Evolutionary conservation across 78 protist species (phyloP), one percentile per base, ranked within the genome.

Genomic region (Dictyostelium firmibasis): DNA sequence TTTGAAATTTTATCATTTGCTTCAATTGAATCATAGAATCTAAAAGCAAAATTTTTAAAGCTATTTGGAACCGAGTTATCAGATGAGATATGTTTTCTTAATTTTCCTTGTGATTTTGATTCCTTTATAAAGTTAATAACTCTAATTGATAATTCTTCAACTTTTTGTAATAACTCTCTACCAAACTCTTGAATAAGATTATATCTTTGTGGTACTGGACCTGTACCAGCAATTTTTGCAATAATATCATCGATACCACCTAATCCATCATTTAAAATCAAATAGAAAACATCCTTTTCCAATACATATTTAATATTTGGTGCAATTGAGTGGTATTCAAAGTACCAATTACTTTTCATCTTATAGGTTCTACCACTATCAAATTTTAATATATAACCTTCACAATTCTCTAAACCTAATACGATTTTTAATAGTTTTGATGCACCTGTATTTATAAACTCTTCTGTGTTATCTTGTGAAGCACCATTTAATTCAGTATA

Each of bases 211-310:
- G 75, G 41, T 14, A 81, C 47, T 2, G 75, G 81, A 18, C 94
- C 86, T 35, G 35, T 6, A 10, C 38, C 13, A 2, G 94, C 31
- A 5, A 89, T 11, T 60, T 57, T 67, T 7, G 87, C 87, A 3
- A 89, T 69, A 1, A 77, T 50, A 44, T 89, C 94, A 81, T 89
- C 94, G 38, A 89, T 29, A 14, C 41, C 36, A 18, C 82, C 82
- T n/a, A 89, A 27, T 6, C 50, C 36, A 18, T 57, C 82, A 27
- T 31, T 43, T 14, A 89, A 78, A 50, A 89, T 70, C 3, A 89
- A 25, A 18, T 10, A 9, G 86, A 85, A 89, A 44, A 89, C 77
- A 70, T 89, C 94, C 33, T 89, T 89, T 70, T 89, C 94, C 3
- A 38, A 44, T 3, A 60, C 9, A 1, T 10, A 33, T 8, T 33